Evolutionary conservation across 352 stramenopile species (phyloP).

Genomic region (Globisporangium perplexum): DNA sequence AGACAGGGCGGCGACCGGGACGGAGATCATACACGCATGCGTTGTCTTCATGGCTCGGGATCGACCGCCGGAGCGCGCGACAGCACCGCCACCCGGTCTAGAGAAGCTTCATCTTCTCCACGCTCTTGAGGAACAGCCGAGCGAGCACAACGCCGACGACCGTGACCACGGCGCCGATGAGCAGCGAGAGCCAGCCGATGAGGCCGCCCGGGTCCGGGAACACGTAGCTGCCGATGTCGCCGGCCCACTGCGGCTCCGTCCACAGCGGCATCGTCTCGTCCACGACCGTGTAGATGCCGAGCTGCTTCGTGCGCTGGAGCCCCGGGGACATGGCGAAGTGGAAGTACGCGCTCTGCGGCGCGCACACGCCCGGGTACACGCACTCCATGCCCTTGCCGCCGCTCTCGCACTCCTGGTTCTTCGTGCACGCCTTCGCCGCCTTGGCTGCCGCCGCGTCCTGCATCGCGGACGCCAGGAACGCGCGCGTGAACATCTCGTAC

Average conservation of each 20-base stretch:
- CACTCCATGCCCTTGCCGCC: constrained; percentile 59
- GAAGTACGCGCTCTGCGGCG: constrained; percentile 51
- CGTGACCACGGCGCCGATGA: constrained; percentile 39
- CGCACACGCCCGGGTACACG: constrained; percentile 70
- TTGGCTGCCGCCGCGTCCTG: constrained; percentile 30
- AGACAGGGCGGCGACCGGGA: not conserved
- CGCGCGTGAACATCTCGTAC: constrained; percentile 73
- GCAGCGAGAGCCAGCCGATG: constrained; percentile 71
- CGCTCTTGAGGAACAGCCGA: constrained; percentile 45
- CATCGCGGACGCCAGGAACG: constrained; percentile 61
- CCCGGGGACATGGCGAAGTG: constrained; percentile 73
- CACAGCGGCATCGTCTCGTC: constrained; percentile 68
- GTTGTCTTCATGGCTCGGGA: too few species aligned
- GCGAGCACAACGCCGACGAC: constrained; percentile 32
- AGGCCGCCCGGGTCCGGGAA: constrained; percentile 69
- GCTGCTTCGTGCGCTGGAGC: constrained; percentile 39
- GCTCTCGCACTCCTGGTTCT: constrained; percentile 48
- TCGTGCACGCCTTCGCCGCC: constrained; percentile 30
- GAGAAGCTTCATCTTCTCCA: constrained; percentile 83
- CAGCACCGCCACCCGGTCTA: too few species aligned
- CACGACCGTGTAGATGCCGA: constrained; percentile 53
- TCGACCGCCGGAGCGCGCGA: too few species aligned
- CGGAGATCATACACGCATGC: not conserved
- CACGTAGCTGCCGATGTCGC: constrained; percentile 67
- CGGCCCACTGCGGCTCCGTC: constrained; percentile 64